Base-by-base conservation (phyloP, 2,329 filamentous ascomycete genomes). In the Beauveria asiatica region DNA sequence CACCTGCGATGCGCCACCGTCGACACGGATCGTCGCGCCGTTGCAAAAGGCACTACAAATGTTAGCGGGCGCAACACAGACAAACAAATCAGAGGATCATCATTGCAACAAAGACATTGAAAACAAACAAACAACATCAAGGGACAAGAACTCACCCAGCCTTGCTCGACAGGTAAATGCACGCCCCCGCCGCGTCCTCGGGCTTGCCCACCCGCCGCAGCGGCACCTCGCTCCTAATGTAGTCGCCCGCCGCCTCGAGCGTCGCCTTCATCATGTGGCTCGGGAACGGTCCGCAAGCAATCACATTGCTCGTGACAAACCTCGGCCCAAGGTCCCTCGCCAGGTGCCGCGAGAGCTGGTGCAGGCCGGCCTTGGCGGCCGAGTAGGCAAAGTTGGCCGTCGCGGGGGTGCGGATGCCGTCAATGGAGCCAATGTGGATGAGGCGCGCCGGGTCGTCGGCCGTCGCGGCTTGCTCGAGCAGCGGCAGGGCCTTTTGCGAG, bases 261-360 rank as follows among this genome's bases (percentile, higher is more conserved):
- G 83, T 83, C 21, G 78, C 79, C 60, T 78, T 79, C 83, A 86
- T 86, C 85, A 88, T 88, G 75, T 85, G 86, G 62, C 79, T 85
- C 64, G 85, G 78, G 62, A 88, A 88, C 3, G 87, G 87, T 3
- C 88, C 88, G 67, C 87, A 90, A 6, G 88, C 88, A 60, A 91
- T 73, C 3, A 84, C 83, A 69, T 91, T 91, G 63, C 76, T 80
- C 41, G 85, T 88, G 62, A 88, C 80, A 57, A 81, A 77, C 48
- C 81, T 67, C 60, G 80, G 80, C 0, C 85, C 85, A 39, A 88
- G 72, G 66, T 85, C 82, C 55, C 78, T 75, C 2, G 84, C 84
- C 45, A 88, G 70, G 13, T 85, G 81, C 30, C 83, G 73, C 51
- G 76, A 80, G 67, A 88, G 74, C 64, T 88, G 85, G 72, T 88